A percentile compares a stretch with the other conserved stretches of the same genome.
phyloP scores from a whole-genome alignment of 306 rosid species.

The Inga leiocalycina region DNA sequence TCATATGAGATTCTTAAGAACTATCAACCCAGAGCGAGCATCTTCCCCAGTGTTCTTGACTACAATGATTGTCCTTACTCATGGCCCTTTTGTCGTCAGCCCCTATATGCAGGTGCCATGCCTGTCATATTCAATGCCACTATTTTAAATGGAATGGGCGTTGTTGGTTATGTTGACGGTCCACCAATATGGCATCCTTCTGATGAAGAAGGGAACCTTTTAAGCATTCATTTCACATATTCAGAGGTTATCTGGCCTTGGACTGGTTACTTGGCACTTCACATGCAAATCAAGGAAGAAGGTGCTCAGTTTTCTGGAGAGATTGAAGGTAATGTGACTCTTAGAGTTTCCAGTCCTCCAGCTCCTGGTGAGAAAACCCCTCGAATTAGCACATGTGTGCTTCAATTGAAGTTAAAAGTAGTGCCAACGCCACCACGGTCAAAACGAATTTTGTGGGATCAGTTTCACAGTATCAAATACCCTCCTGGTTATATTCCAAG shows the following conservation, averaged over 20 bases:
- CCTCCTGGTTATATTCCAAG: slow-evolving; percentile 99
- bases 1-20: slow-evolving; percentile 88
- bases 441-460: slow-evolving; percentile 94
- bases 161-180: slow-evolving; percentile 76
- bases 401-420: slow-evolving; percentile 84
- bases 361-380: slow-evolving; percentile 64
- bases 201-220: slow-evolving; percentile 88
- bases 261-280: slow-evolving; percentile 95
- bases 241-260: slow-evolving; percentile 94
- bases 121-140: slow-evolving; percentile 96
- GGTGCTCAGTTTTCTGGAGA: slow-evolving; percentile 87
- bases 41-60: slow-evolving; percentile 89
- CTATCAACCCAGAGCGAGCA: slow-evolving; percentile 89
- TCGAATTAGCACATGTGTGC: slow-evolving; percentile 73
- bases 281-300: slow-evolving; percentile 96
- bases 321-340: slow-evolving; percentile 89
- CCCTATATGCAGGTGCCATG: slow-evolving; percentile 96
- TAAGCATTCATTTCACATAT: slow-evolving; percentile 88
- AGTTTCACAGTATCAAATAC: slow-evolving; percentile 91
- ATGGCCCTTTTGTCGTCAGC: slow-evolving; percentile 99
- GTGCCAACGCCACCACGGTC: slow-evolving; percentile 87
- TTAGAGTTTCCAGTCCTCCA: slow-evolving; percentile 82
- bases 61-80: slow-evolving; percentile 89
- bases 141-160: slow-evolving; percentile 98
- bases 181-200: slow-evolving; percentile 92